Percentiles rank a stretch among this genome's conserved stretches.
Conservation (phyloP, 768 basidiomycete genomes). For the Chalciporus sphaerocephalus region DNA sequence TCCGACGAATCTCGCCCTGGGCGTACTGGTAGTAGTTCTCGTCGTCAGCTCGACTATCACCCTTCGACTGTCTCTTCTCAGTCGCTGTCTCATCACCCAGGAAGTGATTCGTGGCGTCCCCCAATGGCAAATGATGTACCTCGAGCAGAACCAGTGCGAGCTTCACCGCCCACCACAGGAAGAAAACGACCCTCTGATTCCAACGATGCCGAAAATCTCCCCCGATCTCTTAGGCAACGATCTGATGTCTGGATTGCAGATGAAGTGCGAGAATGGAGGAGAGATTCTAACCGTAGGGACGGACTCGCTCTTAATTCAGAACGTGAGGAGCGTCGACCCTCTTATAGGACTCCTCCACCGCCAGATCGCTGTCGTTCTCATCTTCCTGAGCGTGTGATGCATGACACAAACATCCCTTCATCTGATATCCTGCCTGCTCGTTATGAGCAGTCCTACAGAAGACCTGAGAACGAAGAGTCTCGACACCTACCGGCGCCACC, state of each 20-base stretch:
- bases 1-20: constrained; percentile 10
- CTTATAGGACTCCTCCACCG: constrained; percentile 6
- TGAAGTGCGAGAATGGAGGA: constrained; percentile 7
- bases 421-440: neutral
- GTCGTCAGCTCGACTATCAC: constrained; percentile 8
- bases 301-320: constrained; percentile 10
- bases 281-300: constrained; percentile 12
- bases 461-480: constrained; percentile 9
- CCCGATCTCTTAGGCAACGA: constrained; percentile 23
- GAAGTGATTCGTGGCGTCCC: constrained; percentile 7
- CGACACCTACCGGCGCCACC: constrained; percentile 12
- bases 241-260: constrained; percentile 16
- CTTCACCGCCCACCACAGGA: constrained; percentile 11
- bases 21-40: constrained; percentile 1
- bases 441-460: constrained; percentile 10
- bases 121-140: constrained; percentile 3
- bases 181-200: constrained; percentile 23
- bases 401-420: constrained; percentile 6
- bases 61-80: constrained; percentile 2
- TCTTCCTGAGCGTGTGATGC: constrained; percentile 5
- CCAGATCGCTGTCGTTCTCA: constrained; percentile 7
- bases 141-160: constrained; percentile 18
- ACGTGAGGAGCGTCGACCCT: constrained; percentile 10
- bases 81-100: constrained; percentile 1
- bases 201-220: constrained; percentile 17